phyloP scores from a whole-genome alignment of 371 early-diverging fungal genomes.

The Mucor sp. region DNA sequence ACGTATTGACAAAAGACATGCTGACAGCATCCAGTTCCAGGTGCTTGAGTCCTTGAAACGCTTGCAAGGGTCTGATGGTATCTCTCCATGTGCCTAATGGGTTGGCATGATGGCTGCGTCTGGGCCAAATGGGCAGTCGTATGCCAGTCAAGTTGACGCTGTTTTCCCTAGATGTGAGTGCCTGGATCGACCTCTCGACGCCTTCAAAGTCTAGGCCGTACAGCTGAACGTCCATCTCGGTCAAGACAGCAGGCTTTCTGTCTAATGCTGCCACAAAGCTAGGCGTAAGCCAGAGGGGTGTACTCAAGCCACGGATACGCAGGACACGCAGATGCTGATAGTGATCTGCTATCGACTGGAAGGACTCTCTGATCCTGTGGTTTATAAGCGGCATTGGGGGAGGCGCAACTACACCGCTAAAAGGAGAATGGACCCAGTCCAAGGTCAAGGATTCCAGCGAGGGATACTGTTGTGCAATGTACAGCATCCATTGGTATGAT shows the following conservation, averaged over 20 bases:
- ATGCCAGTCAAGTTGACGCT: not conserved
- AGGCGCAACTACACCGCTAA: not conserved
- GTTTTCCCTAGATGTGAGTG: not conserved
- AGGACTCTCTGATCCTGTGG: not conserved
- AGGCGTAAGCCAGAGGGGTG: not conserved
- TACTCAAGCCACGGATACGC: not conserved
- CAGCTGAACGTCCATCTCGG: not conserved
- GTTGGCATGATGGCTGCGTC: not conserved
- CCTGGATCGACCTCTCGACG: not conserved
- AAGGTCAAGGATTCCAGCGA: not conserved
- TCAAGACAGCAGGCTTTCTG: not conserved
- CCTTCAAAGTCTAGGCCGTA: not conserved
- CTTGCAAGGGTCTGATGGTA: not conserved
- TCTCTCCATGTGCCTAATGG: not conserved
- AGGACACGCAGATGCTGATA: not conserved
- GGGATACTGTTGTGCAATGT: not conserved
- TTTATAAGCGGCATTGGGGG: not conserved
- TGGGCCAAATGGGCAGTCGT: not conserved
- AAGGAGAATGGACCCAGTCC: not conserved
- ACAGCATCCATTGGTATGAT: not conserved
- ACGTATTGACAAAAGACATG: not conserved
- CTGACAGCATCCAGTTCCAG: constrained; percentile 8
- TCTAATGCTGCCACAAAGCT: not conserved
- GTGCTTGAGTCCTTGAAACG: not conserved
- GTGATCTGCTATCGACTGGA: not conserved